phyloP scores from a whole-genome alignment of 2,329 filamentous ascomycete species.

The Parastagonospora nodorum region DNA sequence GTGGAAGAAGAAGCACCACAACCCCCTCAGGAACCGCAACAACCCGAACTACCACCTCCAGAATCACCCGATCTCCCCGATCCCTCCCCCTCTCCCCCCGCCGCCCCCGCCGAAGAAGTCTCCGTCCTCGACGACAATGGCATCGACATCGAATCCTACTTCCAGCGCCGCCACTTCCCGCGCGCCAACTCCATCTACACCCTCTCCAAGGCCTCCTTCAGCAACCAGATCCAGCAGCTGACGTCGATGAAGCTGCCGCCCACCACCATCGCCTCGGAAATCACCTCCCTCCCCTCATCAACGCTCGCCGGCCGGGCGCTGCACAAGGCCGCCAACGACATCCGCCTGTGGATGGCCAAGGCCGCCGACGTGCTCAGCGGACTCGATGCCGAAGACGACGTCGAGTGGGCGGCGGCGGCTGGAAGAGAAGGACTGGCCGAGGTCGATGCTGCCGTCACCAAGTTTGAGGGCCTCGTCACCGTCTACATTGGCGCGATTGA shows the following conservation, averaged over 20 bases:
- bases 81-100: slow-evolving; percentile 59
- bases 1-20: not conserved
- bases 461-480: slow-evolving; percentile 87
- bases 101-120: slow-evolving; percentile 25
- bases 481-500: slow-evolving; percentile 96
- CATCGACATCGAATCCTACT: slow-evolving; percentile 64
- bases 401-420: slow-evolving; percentile 92
- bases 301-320: slow-evolving; percentile 82
- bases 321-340: slow-evolving; percentile 87
- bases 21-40: not conserved
- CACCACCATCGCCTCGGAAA: slow-evolving; percentile 80
- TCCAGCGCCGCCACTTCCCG: slow-evolving; percentile 65
- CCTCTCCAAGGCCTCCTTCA: slow-evolving; percentile 87
- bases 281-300: slow-evolving; percentile 83
- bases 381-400: slow-evolving; percentile 92
- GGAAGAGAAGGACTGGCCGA: slow-evolving; percentile 78
- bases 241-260: slow-evolving; percentile 89
- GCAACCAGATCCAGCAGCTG: slow-evolving; percentile 88
- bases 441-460: slow-evolving; percentile 71
- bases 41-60: not conserved
- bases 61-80: not conserved
- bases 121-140: slow-evolving; percentile 45
- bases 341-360: slow-evolving; percentile 90
- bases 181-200: slow-evolving; percentile 86
- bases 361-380: slow-evolving; percentile 87